Conservation (phyloP, 1,284 basidiomycete genomes). For the Gomphus sp. region DNA sequence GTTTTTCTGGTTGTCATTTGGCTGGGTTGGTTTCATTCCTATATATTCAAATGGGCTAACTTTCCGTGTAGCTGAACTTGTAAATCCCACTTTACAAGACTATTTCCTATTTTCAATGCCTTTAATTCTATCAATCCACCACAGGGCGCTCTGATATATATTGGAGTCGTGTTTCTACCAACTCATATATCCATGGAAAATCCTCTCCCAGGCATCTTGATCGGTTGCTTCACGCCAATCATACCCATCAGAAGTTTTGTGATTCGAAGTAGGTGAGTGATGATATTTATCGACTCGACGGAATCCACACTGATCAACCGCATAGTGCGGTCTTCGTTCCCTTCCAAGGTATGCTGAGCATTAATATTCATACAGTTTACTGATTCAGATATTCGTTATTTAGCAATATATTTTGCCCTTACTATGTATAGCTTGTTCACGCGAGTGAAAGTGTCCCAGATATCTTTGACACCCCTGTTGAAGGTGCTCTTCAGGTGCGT, state of each 20-base stretch:
- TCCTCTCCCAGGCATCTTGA: background rate
- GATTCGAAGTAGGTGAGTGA: background rate
- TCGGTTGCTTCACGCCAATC: background rate
- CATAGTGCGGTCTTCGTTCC: background rate
- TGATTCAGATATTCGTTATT: background rate
- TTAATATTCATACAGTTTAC: no score
- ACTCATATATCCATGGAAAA: background rate
- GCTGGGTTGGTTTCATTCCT: background rate
- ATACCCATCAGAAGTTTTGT: background rate
- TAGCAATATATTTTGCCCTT: background rate
- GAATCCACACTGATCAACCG: no score
- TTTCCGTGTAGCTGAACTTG: background rate
- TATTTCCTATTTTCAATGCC: background rate
- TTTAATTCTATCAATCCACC: background rate
- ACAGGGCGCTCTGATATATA: background rate
- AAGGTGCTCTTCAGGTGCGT: background rate
- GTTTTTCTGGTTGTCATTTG: background rate
- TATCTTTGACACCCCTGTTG: background rate
- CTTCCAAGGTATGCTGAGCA: conserved; percentile 1
- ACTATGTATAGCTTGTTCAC: background rate
- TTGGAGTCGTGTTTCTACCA: background rate
- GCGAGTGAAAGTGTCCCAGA: background rate
- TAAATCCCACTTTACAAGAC: background rate
- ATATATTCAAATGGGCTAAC: background rate
- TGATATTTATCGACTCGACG: no score